Evolutionary conservation across 2,329 filamentous ascomycete species (phyloP).

Genomic region (Verticillium isaacii): DNA sequence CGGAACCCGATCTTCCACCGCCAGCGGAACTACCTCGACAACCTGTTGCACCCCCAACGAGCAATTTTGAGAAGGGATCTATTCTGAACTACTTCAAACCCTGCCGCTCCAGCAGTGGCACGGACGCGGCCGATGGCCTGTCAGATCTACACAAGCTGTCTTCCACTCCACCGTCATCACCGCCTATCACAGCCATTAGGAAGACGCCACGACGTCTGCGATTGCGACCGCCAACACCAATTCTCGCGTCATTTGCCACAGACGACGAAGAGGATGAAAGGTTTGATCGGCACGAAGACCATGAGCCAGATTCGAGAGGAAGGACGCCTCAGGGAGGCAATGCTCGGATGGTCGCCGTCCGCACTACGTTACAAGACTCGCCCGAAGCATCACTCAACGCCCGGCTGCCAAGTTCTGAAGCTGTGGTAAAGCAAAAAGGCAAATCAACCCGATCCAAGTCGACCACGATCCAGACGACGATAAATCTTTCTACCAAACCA

Average conservation of each 20-base stretch:
- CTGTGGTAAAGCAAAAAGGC: background rate
- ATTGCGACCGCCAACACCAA: slow-evolving; percentile 8
- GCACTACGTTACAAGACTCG: background rate
- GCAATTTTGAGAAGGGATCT: slow-evolving; percentile 23
- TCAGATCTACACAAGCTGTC: slow-evolving; percentile 10
- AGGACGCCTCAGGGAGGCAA: background rate
- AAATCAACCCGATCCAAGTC: slow-evolving; percentile 12
- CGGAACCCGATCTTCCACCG: slow-evolving; percentile 10
- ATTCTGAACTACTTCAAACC: slow-evolving; percentile 38
- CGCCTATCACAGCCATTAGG: slow-evolving; percentile 4
- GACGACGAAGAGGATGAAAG: background rate
- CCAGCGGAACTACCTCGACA: background rate
- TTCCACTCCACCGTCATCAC: slow-evolving; percentile 18
- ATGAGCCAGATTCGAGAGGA: background rate
- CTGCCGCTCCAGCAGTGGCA: slow-evolving; percentile 8
- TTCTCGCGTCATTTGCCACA: background rate
- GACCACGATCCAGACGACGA: slow-evolving; percentile 32
- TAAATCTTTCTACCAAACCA: slow-evolving; percentile 36
- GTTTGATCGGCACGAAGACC: background rate
- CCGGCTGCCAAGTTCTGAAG: background rate
- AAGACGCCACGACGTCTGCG: slow-evolving; percentile 12
- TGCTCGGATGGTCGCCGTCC: background rate
- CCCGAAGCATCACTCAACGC: background rate
- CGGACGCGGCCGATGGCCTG: slow-evolving; percentile 5
- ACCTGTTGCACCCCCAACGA: slow-evolving; percentile 1